phyloP scores from a whole-genome alignment of 2,329 filamentous ascomycete genomes.

The Colletotrichum sidae region DNA sequence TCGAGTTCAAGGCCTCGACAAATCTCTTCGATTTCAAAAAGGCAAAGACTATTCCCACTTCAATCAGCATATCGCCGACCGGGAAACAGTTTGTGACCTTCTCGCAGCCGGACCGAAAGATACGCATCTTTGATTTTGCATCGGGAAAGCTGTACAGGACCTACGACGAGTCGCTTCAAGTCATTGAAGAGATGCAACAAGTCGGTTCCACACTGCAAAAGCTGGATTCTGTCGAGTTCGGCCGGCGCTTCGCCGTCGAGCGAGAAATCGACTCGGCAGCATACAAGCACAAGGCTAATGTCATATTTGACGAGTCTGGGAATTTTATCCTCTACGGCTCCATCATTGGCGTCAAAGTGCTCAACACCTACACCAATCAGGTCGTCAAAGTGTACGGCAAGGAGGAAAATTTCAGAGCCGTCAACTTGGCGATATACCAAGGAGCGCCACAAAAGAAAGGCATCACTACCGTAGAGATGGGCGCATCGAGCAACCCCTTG shows the following conservation, averaged over 20 bases:
- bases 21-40: slow-evolving; percentile 98
- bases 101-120: slow-evolving; percentile 92
- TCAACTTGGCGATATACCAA: slow-evolving; percentile 91
- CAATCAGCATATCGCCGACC: slow-evolving; percentile 86
- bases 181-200: slow-evolving; percentile 94
- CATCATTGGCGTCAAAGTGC: slow-evolving; percentile 90
- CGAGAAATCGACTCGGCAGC: slow-evolving; percentile 81
- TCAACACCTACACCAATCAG: slow-evolving; percentile 95
- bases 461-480: slow-evolving; percentile 95
- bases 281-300: slow-evolving; percentile 79
- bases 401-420: slow-evolving; percentile 86
- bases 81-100: slow-evolving; percentile 88
- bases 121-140: slow-evolving; percentile 92
- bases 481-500: slow-evolving; percentile 91
- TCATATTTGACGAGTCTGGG: slow-evolving; percentile 95
- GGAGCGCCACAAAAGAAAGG: slow-evolving; percentile 95
- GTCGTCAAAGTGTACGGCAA: slow-evolving; percentile 91
- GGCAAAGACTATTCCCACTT: slow-evolving; percentile 84
- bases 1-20: slow-evolving; percentile 92
- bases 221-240: slow-evolving; percentile 92
- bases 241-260: slow-evolving; percentile 86
- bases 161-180: slow-evolving; percentile 93
- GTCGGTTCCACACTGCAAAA: slow-evolving; percentile 85
- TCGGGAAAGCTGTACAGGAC: slow-evolving; percentile 89
- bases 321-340: slow-evolving; percentile 96